Percentiles rank a stretch among this genome's conserved stretches.
Evolutionary conservation across 768 basidiomycete genomes (phyloP).

Genomic region (Exsudoporus frostii): DNA sequence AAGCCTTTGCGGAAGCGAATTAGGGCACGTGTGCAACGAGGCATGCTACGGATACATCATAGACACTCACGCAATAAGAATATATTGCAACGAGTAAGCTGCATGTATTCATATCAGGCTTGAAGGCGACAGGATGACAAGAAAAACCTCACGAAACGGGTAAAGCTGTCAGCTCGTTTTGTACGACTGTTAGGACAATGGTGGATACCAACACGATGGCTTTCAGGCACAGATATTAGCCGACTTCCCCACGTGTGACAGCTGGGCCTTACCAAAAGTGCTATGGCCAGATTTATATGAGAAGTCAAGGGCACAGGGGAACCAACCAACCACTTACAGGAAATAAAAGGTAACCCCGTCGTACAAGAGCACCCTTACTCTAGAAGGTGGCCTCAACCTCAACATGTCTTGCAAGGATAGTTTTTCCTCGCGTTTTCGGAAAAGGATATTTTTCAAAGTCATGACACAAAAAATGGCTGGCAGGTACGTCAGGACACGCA

Average conservation of each 20-base stretch:
- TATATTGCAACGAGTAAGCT: constrained; percentile 17
- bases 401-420: background rate
- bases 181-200: constrained; percentile 10
- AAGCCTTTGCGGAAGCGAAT: constrained; percentile 8
- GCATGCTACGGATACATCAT: background rate
- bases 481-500: background rate
- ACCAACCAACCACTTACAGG: constrained; percentile 6
- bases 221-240: background rate
- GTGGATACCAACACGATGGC: constrained; percentile 17
- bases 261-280: constrained; percentile 13
- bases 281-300: constrained; percentile 3
- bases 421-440: background rate
- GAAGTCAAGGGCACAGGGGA: background rate
- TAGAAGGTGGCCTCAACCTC: background rate
- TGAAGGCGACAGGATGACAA: background rate
- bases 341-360: constrained; percentile 16
- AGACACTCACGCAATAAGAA: constrained; percentile 21
- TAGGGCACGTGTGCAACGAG: background rate
- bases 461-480: constrained; percentile 17
- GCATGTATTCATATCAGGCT: constrained; percentile 4
- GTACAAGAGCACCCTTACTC: constrained; percentile 3
- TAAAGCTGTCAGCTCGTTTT: constrained; percentile 11
- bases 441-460: constrained; percentile 13
- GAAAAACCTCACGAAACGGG: constrained; percentile 11
- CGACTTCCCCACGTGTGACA: background rate